A percentile compares a stretch with the other conserved stretches of the same genome.
These are phyloP conservation scores for Lithospermum erythrorhizon DNA, from an alignment of 257 asterid species.

Conservation along the genomic window DNA sequence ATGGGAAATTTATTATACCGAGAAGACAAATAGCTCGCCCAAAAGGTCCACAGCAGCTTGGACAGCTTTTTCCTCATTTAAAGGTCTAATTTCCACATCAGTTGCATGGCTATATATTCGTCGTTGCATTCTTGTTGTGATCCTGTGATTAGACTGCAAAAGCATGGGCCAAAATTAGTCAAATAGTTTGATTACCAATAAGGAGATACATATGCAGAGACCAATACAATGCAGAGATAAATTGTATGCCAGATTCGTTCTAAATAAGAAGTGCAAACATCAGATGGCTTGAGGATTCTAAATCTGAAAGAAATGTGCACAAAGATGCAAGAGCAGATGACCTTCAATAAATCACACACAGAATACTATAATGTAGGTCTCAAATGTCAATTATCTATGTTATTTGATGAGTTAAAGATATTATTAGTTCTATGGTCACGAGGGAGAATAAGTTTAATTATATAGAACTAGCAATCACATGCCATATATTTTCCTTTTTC, in stretches of 20 bases:
- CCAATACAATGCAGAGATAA: not conserved
- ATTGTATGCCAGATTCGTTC: too few species aligned
- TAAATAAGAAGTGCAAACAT: too few species aligned
- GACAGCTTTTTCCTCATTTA: slow-evolving; percentile 94
- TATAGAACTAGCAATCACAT: too few species aligned
- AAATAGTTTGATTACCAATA: not conserved
- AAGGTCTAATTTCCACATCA: slow-evolving; percentile 84
- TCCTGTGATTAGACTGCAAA: slow-evolving; percentile 70
- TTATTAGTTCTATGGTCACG: not conserved
- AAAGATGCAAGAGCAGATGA: not conserved
- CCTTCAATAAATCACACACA: not conserved
- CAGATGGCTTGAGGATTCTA: too few species aligned
- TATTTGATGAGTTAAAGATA: not conserved
- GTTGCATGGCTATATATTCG: slow-evolving; percentile 88
- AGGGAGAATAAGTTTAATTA: not conserved
- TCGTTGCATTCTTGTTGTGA: slow-evolving; percentile 89
- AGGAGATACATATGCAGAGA: not conserved
- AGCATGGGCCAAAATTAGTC: not conserved
- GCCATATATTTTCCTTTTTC: too few species aligned
- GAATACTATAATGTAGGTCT: not conserved
- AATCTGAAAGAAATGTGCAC: too few species aligned
- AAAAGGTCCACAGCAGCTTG: slow-evolving; percentile 89
- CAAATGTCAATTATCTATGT: not conserved
- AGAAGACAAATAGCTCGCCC: slow-evolving; percentile 77
- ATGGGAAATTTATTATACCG: slow-evolving; percentile 36